These are phyloP conservation scores for Hypoxylon sp. DNA, from an alignment of 2,329 filamentous ascomycete species.

Conservation along the genomic window DNA sequence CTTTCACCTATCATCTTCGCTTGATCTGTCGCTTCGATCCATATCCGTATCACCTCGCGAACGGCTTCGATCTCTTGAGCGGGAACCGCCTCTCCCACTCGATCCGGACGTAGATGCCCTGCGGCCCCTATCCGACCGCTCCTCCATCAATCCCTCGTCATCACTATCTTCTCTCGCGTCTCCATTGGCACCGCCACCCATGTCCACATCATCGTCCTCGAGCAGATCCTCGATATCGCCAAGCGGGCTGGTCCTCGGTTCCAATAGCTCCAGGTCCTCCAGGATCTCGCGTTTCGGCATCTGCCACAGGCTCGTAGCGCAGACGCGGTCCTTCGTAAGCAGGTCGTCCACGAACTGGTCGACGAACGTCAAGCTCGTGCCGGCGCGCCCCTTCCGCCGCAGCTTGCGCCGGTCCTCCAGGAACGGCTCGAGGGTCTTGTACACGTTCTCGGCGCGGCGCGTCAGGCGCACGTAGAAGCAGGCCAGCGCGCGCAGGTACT, in stretches of 20 bases:
- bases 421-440: slow-evolving; percentile 82
- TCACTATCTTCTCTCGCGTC: slow-evolving; percentile 35
- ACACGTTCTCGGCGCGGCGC: slow-evolving; percentile 84
- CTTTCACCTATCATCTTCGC: slow-evolving; percentile 37
- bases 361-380: slow-evolving; percentile 81
- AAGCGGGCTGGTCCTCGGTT: slow-evolving; percentile 85
- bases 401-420: slow-evolving; percentile 87
- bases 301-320: slow-evolving; percentile 92
- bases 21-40: slow-evolving; percentile 51
- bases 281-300: slow-evolving; percentile 83
- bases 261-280: slow-evolving; percentile 89
- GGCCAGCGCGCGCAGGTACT: slow-evolving; percentile 89
- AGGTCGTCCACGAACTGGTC: slow-evolving; percentile 96
- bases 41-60: slow-evolving; percentile 57
- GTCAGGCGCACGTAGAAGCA: slow-evolving; percentile 95
- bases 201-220: slow-evolving; percentile 58
- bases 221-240: slow-evolving; percentile 81
- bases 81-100: slow-evolving; percentile 35
- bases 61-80: slow-evolving; percentile 44
- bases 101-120: slow-evolving; percentile 42
- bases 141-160: slow-evolving; percentile 35
- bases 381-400: slow-evolving; percentile 78
- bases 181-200: slow-evolving; percentile 36
- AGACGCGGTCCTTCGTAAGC: slow-evolving; percentile 88
- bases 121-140: slow-evolving; percentile 29